Base-by-base conservation (phyloP, 164 flowering plant genomes). In the Berberis thunbergii region DNA sequence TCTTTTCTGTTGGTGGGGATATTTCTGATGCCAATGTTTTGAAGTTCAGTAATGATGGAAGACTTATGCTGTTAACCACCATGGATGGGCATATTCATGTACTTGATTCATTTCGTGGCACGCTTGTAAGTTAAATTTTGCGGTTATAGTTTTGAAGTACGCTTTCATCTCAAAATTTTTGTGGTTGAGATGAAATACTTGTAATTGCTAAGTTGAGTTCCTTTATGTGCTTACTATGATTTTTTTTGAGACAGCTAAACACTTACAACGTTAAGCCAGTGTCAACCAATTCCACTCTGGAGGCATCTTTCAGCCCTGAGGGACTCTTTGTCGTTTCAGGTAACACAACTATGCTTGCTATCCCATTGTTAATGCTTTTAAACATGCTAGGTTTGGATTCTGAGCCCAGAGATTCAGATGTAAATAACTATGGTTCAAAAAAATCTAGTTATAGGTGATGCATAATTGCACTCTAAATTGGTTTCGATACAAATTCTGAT, bases 281-380 rank as follows among this genome's bases (percentile, higher is more conserved):
- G 67, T 80, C 94, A 13, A 75, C 75, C 64, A 73, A 71, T 64
- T 84, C 89, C 12, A 95, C 97, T 26, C 70, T 95, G 79, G 99
- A 95, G 77, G 99, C 97, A 64, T 89, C 96, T 69, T 95, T 95
- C 79, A 95, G 92, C 63, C 99, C 99, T 5, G 99, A 95, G 61
- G 99, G 99, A 78, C 83, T 77, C 84, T 91, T 81, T 80, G 94
- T 89, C 45, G 74, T 95, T 66, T 91, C 99, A 85, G 97, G 99
- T 91, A 73, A 61, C 41, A 41, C 12, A 59, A 44, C 45, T 55
- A 55, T 55, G 8, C 26, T 26, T 26, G 26, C 26, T 26, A 26
- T 26, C 26, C 26, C 26, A 26, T 26, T 26, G 26, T 26, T 26
- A 26, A 26, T 26, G 26, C 26, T 26, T 26, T 26, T 26, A 26